These are phyloP conservation scores for Phialophora macrospora DNA, from an alignment of 2,329 filamentous ascomycete genomes.

Conservation along the genomic window DNA sequence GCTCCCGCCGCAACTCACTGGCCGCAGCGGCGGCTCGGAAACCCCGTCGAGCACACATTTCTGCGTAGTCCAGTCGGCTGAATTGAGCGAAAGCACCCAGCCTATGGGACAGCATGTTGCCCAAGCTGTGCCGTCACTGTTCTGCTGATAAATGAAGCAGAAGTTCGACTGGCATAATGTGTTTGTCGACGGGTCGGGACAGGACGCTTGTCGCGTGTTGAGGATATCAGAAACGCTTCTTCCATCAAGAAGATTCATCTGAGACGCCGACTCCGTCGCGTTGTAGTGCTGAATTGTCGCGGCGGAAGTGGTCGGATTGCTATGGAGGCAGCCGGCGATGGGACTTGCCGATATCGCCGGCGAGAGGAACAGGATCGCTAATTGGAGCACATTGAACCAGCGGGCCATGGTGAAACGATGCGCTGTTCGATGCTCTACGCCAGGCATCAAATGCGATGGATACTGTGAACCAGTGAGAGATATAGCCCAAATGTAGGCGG, in stretches of 20 bases:
- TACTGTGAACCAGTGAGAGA: background rate
- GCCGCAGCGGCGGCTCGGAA: conserved; percentile 26
- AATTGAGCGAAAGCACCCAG: conserved; percentile 25
- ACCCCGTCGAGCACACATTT: conserved; percentile 23
- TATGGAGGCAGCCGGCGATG: background rate
- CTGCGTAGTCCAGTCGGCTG: conserved; percentile 30
- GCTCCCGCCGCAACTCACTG: conserved; percentile 26
- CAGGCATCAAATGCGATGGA: conserved; percentile 6
- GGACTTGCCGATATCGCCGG: conserved; percentile 5
- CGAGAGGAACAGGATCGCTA: conserved; percentile 10
- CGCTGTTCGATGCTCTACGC: background rate
- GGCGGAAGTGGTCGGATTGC: conserved; percentile 24
- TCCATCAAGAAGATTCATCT: conserved; percentile 5
- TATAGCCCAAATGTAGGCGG: conserved; percentile 10
- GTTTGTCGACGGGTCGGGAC: conserved; percentile 28
- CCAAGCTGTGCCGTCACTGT: conserved; percentile 23
- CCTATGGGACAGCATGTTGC: conserved; percentile 32
- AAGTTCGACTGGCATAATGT: conserved; percentile 25
- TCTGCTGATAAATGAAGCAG: conserved; percentile 29
- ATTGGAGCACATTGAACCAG: background rate
- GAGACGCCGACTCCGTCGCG: background rate
- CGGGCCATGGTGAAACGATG: conserved; percentile 12
- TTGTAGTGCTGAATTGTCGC: conserved; percentile 10
- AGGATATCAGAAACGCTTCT: background rate
- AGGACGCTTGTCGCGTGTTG: conserved; percentile 24